Percentiles rank a stretch among this genome's conserved stretches.
These are phyloP conservation scores for Lodderomyces theae DNA, from an alignment of 1,139 yeast genomes.

Conservation along the genomic window DNA sequence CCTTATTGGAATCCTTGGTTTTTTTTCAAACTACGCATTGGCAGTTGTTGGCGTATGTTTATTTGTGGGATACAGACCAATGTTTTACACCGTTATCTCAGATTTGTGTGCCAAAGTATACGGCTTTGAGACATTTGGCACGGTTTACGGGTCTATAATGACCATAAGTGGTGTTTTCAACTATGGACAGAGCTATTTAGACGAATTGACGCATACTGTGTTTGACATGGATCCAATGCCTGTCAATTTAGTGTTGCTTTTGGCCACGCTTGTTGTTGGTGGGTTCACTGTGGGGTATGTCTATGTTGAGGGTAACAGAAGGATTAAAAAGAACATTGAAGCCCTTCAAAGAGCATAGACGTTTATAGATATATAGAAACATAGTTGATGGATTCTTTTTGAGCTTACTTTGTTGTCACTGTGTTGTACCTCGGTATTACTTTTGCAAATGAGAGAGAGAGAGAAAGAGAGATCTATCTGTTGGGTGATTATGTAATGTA, in stretches of 20 bases:
- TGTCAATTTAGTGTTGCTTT: conserved; percentile 31
- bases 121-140: conserved; percentile 49
- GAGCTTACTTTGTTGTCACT: no score
- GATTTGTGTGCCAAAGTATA: conserved; percentile 49
- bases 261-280: conserved; percentile 31
- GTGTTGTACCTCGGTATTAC: no score
- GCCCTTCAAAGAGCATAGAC: neutral
- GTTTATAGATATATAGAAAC: neutral
- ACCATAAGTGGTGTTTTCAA: conserved; percentile 42
- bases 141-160: conserved; percentile 45
- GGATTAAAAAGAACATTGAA: conserved; percentile 14
- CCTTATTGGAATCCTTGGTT: conserved; percentile 37
- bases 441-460: no score
- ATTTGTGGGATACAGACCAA: conserved; percentile 44
- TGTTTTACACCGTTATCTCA: conserved; percentile 43
- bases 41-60: conserved; percentile 36
- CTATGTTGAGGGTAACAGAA: conserved; percentile 25
- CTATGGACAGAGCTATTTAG: conserved; percentile 38
- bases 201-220: conserved; percentile 35
- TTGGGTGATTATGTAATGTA: neutral
- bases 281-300: conserved; percentile 30
- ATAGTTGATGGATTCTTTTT: no score
- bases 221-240: conserved; percentile 46
- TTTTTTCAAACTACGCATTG: conserved; percentile 26
- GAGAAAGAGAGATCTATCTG: no score